phyloP scores from a whole-genome alignment of 2,329 filamentous ascomycete species.

The Scopulariopsis brevicaulis region DNA sequence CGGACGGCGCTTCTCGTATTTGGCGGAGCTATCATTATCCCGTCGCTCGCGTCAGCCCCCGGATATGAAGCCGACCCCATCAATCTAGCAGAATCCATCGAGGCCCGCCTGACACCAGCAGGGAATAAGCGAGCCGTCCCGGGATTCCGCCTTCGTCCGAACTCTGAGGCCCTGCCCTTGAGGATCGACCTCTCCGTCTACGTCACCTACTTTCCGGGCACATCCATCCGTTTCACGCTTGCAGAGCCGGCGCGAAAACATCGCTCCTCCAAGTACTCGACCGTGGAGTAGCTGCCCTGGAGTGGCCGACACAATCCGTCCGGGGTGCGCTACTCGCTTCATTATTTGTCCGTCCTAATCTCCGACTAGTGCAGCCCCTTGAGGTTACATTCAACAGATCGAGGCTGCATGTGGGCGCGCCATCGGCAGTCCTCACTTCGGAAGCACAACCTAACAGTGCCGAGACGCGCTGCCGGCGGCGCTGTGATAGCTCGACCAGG shows the following conservation, averaged over 20 bases:
- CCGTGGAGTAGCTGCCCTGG: neutral
- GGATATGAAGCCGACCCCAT: neutral
- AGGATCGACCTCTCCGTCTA: neutral
- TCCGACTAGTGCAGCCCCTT: neutral
- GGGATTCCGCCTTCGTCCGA: neutral
- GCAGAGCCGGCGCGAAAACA: neutral
- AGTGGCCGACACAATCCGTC: neutral
- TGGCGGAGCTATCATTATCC: too few relatives aligned
- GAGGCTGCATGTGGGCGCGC: neutral
- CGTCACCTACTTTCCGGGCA: neutral
- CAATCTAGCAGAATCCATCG: neutral
- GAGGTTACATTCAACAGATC: neutral
- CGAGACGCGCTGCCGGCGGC: too few relatives aligned
- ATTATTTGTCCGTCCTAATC: neutral
- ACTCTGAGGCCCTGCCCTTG: neutral
- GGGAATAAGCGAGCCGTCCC: neutral
- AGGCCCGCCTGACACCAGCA: neutral
- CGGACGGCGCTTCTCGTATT: neutral
- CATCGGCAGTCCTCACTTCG: neutral
- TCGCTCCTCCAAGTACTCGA: neutral
- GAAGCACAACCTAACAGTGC: neutral
- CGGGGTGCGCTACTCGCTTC: neutral
- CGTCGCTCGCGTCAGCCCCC: too few relatives aligned
- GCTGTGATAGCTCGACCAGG: too few relatives aligned
- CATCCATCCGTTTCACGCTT: neutral